A percentile compares a stretch with the other conserved stretches of the same genome.
Conservation (phyloP, 495 filamentous ascomycete genomes). For the Ascobolus immersus region DNA sequence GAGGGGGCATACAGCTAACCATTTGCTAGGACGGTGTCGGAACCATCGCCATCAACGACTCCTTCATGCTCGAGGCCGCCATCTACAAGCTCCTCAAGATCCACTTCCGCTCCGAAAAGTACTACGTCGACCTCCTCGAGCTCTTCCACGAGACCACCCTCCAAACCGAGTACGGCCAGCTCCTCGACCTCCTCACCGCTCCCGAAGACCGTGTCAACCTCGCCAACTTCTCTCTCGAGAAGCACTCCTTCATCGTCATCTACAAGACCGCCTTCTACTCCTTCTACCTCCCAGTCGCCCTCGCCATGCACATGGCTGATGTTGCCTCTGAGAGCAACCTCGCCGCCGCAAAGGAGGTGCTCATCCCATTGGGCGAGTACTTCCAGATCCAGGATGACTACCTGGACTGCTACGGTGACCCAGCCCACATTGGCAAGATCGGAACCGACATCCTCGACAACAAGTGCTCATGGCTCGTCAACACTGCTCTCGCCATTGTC, state of each 20-base stretch:
- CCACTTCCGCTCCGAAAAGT: slow-evolving; percentile 59
- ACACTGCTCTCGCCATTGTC: slow-evolving; percentile 60
- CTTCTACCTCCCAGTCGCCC: slow-evolving; percentile 93
- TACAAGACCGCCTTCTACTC: slow-evolving; percentile 98
- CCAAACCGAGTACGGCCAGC: slow-evolving; percentile 84
- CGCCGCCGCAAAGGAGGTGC: slow-evolving; percentile 60
- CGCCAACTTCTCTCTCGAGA: slow-evolving; percentile 75
- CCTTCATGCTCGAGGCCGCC: slow-evolving; percentile 75
- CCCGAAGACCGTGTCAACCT: slow-evolving; percentile 81
- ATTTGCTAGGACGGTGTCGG: slow-evolving; percentile 46
- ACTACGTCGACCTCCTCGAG: slow-evolving; percentile 75
- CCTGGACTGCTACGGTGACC: slow-evolving; percentile 86
- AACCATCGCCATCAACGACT: slow-evolving; percentile 91
- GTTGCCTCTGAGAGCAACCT: slow-evolving; percentile 65
- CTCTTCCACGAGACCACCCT: slow-evolving; percentile 76
- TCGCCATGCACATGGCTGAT: slow-evolving; percentile 58
- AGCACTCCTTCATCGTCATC: slow-evolving; percentile 94
- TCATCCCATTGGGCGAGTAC: slow-evolving; percentile 96
- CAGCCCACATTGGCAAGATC: slow-evolving; percentile 82
- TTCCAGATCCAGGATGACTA: slow-evolving; percentile 99
- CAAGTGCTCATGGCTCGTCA: slow-evolving; percentile 95
- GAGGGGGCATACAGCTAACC: not conserved
- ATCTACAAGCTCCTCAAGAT: slow-evolving; percentile 87
- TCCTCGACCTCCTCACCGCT: slow-evolving; percentile 81
- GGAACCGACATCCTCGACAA: slow-evolving; percentile 97